These are phyloP conservation scores for Populus tomentosa DNA, from an alignment of 441 rosid species.

Conservation along the genomic window DNA sequence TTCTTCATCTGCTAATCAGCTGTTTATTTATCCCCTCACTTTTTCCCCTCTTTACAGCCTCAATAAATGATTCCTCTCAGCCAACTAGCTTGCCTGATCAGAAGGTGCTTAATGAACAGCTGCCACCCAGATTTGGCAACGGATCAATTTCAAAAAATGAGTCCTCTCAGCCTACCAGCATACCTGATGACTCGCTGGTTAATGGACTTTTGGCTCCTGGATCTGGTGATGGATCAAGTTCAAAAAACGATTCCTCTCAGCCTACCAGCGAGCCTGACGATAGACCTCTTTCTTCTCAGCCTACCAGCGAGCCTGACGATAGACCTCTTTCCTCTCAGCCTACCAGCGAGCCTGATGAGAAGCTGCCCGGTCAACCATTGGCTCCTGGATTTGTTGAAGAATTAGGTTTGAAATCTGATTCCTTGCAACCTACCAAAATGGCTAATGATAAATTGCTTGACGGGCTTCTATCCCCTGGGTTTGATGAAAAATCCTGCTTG, in stretches of 20 bases:
- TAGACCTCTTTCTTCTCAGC: neutral
- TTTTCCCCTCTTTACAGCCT: neutral
- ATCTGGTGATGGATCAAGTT: neutral
- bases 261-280: neutral
- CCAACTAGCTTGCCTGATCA: neutral
- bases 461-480: conserved; percentile 7
- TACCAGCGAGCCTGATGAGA: neutral
- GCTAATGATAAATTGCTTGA: conserved; percentile 11
- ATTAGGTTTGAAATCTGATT: conserved; percentile 1
- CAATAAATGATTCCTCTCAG: neutral
- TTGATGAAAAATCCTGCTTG: conserved; percentile 25
- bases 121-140: neutral
- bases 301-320: neutral
- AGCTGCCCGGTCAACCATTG: neutral
- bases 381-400: neutral
- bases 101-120: neutral
- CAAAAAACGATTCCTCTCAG: neutral
- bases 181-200: neutral
- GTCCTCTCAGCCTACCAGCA: neutral
- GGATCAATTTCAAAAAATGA: conserved; percentile 3
- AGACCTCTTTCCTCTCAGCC: neutral
- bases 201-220: neutral
- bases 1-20: neutral
- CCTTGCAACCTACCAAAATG: neutral
- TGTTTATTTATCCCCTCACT: neutral